A percentile compares a stretch with the other conserved stretches of the same genome.
Conservation (phyloP, 192 early-diverging fungal species). For the Geranomyces michiganensis region DNA sequence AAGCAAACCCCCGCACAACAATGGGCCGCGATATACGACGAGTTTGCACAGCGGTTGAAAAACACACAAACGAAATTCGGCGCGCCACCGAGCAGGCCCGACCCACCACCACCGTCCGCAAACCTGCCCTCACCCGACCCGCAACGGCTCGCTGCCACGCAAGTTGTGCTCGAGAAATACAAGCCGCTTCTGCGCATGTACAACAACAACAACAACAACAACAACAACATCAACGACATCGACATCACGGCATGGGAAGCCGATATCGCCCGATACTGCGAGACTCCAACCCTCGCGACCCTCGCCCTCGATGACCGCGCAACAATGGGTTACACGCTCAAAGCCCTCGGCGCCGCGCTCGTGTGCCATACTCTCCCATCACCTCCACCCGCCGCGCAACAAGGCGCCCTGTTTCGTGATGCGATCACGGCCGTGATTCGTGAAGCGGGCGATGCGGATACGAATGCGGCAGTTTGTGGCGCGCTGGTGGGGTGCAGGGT, state of each 20-base stretch:
- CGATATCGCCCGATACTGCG: background rate
- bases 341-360: conserved; percentile 52
- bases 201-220: background rate
- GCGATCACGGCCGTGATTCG: conserved; percentile 49
- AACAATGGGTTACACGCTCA: conserved; percentile 55
- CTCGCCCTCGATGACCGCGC: conserved; percentile 45
- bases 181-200: background rate
- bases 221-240: too few relatives aligned
- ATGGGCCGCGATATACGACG: background rate
- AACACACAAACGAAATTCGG: background rate
- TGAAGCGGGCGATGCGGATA: conserved; percentile 64
- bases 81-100: background rate
- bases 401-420: conserved; percentile 42
- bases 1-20: background rate
- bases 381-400: background rate
- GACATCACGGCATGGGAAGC: background rate
- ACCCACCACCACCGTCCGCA: background rate
- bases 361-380: conserved; percentile 41
- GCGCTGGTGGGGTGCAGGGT: conserved; percentile 53
- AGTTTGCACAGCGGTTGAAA: conserved; percentile 3
- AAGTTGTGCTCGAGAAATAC: background rate
- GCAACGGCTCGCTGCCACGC: background rate
- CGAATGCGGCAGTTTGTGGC: conserved; percentile 60
- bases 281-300: conserved; percentile 13
- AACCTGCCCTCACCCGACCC: conserved; percentile 4